Evolutionary conservation across 192 early-diverging fungal species (phyloP).

Genomic region (Entomortierella chlamydospora): DNA sequence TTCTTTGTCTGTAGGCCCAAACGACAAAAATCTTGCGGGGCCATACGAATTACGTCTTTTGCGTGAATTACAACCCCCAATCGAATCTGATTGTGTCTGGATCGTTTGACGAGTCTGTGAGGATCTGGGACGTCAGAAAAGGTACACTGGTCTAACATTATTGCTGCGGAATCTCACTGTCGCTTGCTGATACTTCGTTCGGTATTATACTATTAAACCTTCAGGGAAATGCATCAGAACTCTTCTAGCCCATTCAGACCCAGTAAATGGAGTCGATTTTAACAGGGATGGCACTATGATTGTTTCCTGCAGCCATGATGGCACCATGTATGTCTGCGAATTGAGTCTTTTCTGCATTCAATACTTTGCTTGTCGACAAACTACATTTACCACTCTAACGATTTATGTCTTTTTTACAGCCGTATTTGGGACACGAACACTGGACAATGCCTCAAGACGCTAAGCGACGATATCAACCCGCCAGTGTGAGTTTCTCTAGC

Average conservation of each 20-base stretch:
- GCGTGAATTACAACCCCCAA: slow-evolving; percentile 96
- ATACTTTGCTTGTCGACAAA: too few relatives aligned
- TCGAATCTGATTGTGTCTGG: slow-evolving; percentile 95
- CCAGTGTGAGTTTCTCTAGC: slow-evolving; percentile 79
- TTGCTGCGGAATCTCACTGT: too few relatives aligned
- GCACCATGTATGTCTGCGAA: slow-evolving; percentile 80
- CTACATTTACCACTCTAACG: not conserved
- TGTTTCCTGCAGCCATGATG: slow-evolving; percentile 94
- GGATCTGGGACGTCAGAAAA: slow-evolving; percentile 95
- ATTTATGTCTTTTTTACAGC: slow-evolving; percentile 51
- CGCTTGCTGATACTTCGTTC: too few relatives aligned
- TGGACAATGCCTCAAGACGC: slow-evolving; percentile 96
- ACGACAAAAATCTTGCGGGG: slow-evolving; percentile 85
- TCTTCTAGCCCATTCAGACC: slow-evolving; percentile 96
- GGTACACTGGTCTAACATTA: slow-evolving; percentile 56
- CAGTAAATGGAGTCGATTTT: slow-evolving; percentile 95
- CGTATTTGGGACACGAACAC: slow-evolving; percentile 99
- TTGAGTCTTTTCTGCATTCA: too few relatives aligned
- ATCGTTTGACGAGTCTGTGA: slow-evolving; percentile 96
- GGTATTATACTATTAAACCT: too few relatives aligned
- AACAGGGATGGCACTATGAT: slow-evolving; percentile 98
- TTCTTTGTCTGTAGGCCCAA: slow-evolving; percentile 70
- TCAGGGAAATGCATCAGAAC: slow-evolving; percentile 88
- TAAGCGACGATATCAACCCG: slow-evolving; percentile 95
- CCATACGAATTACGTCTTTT: slow-evolving; percentile 97